Base-by-base conservation (phyloP, 176 grass and related monocot species). In the Eremochloa ophiuroides region DNA sequence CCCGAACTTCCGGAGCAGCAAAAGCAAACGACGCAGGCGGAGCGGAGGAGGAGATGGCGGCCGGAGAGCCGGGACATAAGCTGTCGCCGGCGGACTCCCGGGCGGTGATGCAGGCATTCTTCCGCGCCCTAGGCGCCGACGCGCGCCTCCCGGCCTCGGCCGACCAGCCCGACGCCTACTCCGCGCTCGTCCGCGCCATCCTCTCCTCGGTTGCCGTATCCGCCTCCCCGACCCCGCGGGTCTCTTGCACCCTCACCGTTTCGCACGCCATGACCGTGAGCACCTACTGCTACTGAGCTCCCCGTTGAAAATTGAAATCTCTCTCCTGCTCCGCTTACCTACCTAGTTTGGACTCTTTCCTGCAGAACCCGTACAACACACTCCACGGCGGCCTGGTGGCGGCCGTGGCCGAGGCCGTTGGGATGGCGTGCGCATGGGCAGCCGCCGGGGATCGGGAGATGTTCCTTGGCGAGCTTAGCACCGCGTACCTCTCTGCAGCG, bases 401-500 rank as follows among this genome's bases (percentile, higher is more conserved):
- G 29, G 81, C 85, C 47, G 78, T 88, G 48, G 73, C 85, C 26
- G 89, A 91, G 78, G 79, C 74, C 71, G 47, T 88, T 20, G 85
- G 85, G 30, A 46, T 85, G 77, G 89, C 89, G 38, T 91, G 82
- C 67, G 86, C 66, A 50, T 68, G 79, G 33, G 62, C 61, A 7
- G 89, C 69, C 4, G 66, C 67, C 1, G 82, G 66, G 13, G 82
- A 91, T 48, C 62, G 47, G 33, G 90, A 91, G 50, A 78, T 85
- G 77, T 91, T 91, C 73, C 90, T 91, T 35, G 90, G 90, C 28
- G 90, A 91, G 78, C 79, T 84, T 60, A 85, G 81, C 77, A 85
- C 86, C 25, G 30, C 82, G 4, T 91, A 88, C 30, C 89, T 91
- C 30, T 62, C 82, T 6, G 77, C 89, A 2, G 89, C 82, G 4